Conservation (phyloP, 2,329 filamentous ascomycete species). For the Aureobasidium sp. region DNA sequence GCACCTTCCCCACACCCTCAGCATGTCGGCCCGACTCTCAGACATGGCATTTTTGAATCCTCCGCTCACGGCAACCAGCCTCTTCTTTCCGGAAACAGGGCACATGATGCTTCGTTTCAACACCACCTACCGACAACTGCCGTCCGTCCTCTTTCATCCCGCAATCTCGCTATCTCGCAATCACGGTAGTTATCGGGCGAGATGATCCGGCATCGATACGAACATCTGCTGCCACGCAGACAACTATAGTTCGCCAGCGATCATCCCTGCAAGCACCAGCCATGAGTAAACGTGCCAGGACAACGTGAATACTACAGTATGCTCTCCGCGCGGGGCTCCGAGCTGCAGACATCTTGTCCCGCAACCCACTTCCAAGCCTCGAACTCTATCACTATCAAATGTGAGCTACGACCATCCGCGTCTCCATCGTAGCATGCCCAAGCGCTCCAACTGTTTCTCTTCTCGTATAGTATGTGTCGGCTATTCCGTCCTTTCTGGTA, state of each 20-base stretch:
- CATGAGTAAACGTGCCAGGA: neutral
- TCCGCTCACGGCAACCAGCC: neutral
- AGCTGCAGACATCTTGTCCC: neutral
- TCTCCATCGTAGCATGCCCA: neutral
- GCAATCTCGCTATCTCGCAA: neutral
- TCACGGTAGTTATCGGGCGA: neutral
- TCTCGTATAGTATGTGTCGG: neutral
- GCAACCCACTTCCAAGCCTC: neutral
- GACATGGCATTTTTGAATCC: neutral
- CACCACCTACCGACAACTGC: neutral
- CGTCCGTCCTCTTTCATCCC: neutral
- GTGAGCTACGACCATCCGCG: neutral
- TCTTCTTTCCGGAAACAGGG: neutral
- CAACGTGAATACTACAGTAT: neutral
- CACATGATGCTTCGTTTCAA: neutral
- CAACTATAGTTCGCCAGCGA: neutral
- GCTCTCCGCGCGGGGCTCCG: constrained; percentile 2
- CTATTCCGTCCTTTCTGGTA: neutral
- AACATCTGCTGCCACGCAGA: neutral
- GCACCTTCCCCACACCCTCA: neutral
- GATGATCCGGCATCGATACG: neutral
- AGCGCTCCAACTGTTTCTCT: neutral
- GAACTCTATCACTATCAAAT: constrained; percentile 1
- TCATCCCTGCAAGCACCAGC: neutral
- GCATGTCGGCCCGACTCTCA: neutral